Conservation (phyloP, 1,139 yeast species). For the Blastobotrys indianensis region DNA sequence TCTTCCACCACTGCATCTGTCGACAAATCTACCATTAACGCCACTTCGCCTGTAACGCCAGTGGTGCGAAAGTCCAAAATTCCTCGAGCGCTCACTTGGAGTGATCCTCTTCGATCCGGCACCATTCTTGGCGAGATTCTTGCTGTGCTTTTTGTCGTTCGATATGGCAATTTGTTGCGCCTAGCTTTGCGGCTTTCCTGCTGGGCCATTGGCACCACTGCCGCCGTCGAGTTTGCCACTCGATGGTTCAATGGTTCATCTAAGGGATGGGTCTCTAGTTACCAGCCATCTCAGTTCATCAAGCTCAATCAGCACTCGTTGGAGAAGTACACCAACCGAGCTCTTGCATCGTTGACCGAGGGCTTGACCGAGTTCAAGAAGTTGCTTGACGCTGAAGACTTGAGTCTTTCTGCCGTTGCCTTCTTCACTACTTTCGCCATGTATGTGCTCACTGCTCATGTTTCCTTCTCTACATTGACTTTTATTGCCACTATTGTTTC, state of each 20-base stretch:
- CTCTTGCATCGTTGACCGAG: slow-evolving; percentile 30
- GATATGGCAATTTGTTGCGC: slow-evolving; percentile 65
- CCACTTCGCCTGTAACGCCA: not conserved
- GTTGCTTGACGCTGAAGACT: slow-evolving; percentile 58
- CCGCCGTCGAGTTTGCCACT: slow-evolving; percentile 32
- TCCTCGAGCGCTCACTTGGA: slow-evolving; percentile 67
- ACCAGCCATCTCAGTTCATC: slow-evolving; percentile 33
- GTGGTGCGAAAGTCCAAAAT: slow-evolving; percentile 15
- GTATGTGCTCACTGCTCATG: slow-evolving; percentile 69
- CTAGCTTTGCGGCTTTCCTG: slow-evolving; percentile 50
- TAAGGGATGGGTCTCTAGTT: slow-evolving; percentile 30
- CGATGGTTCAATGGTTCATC: slow-evolving; percentile 31
- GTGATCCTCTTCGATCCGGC: slow-evolving; percentile 72
- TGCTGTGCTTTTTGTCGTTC: slow-evolving; percentile 53
- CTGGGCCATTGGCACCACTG: slow-evolving; percentile 32
- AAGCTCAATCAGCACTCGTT: slow-evolving; percentile 29
- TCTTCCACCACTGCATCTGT: too few relatives aligned
- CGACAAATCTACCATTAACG: too few relatives aligned
- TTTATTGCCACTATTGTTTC: slow-evolving; percentile 53
- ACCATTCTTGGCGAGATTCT: slow-evolving; percentile 66
- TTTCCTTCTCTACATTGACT: slow-evolving; percentile 66
- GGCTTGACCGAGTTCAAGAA: slow-evolving; percentile 43
- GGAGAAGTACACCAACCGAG: slow-evolving; percentile 28
- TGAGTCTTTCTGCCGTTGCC: slow-evolving; percentile 65
- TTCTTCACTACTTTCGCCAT: slow-evolving; percentile 60